Evolutionary conservation across 345 rosid species (phyloP).

Genomic region (Arabidopsis thaliana): TAIR10.1 NC_003076.8:24038501-24039000

Average conservation of each 20-base stretch:
- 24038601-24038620: conserved; percentile 45
- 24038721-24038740: not conserved
- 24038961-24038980: conserved; percentile 55
- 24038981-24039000: conserved; percentile 50
- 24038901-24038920: not conserved
- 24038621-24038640: conserved; percentile 54
- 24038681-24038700: not conserved
- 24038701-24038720: not conserved
- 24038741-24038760: conserved; percentile 29
- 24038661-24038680: conserved; percentile 44
- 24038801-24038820: conserved; percentile 60
- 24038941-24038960: conserved; percentile 57
- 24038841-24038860: not conserved
- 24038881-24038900: not conserved
- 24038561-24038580: conserved; percentile 59
- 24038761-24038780: conserved; percentile 22
- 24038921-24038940: conserved; percentile 36
- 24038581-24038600: conserved; percentile 53
- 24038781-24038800: conserved; percentile 49
- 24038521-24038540: not conserved
- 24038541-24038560: conserved; percentile 54
- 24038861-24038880: not conserved
- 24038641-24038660: conserved; percentile 47
- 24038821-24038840: not conserved
- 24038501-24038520: not conserved